These are phyloP conservation scores for Neurospora intermedia DNA, from an alignment of 495 filamentous ascomycete genomes.

Conservation along the genomic window DNA sequence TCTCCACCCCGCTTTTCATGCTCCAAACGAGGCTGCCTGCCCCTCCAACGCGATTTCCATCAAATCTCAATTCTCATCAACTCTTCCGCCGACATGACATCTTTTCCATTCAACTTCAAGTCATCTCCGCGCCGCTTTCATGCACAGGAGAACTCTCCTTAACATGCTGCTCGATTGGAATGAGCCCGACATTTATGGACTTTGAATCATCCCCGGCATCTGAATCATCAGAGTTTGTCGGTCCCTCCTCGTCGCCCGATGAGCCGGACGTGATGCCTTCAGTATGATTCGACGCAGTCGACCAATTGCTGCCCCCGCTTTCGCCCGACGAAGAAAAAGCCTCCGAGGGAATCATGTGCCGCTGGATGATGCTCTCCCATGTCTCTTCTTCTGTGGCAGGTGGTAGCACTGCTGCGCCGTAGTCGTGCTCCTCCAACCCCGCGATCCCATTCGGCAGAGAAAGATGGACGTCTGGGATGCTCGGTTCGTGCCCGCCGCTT, in stretches of 20 bases:
- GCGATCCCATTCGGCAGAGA: neutral
- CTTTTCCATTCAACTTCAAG: neutral
- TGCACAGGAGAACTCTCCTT: neutral
- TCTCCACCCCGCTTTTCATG: neutral
- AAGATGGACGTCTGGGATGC: neutral
- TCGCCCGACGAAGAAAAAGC: neutral
- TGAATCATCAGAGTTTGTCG: neutral
- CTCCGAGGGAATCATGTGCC: neutral
- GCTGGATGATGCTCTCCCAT: neutral
- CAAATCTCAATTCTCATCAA: neutral
- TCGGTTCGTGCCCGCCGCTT: neutral
- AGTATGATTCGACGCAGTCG: neutral
- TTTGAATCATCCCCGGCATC: neutral
- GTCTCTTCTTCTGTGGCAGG: neutral
- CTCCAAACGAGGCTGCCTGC: neutral
- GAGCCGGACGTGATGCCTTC: neutral
- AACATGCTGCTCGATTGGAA: neutral
- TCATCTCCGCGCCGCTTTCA: neutral
- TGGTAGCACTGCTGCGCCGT: neutral
- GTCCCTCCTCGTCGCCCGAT: neutral
- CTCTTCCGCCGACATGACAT: neutral
- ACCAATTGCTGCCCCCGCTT: neutral
- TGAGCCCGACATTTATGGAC: too few species aligned
- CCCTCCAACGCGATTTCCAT: neutral
- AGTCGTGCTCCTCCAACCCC: neutral